Evolutionary conservation across 495 filamentous ascomycete genomes (phyloP).

Genomic region (Lasiosphaeria hispida): DNA sequence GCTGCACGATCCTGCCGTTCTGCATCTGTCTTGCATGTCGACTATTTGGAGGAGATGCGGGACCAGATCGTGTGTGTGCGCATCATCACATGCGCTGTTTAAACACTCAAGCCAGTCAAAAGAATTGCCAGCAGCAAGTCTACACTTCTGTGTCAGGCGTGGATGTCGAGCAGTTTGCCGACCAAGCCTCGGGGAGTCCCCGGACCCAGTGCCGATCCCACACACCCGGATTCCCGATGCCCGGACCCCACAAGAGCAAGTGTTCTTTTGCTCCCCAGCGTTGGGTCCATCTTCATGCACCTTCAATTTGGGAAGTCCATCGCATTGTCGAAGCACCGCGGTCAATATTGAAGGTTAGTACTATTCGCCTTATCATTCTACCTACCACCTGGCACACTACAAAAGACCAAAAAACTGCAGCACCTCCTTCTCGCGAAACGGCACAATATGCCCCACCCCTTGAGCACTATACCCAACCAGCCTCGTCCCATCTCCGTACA

Average conservation of each 20-base stretch:
- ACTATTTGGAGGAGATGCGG: neutral
- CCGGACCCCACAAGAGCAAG: too few species aligned
- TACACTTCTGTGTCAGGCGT: too few species aligned
- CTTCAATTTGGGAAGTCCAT: too few species aligned
- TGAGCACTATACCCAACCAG: conserved; percentile 19
- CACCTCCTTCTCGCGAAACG: conserved; percentile 13
- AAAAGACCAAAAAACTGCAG: conserved; percentile 16
- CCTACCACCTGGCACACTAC: neutral
- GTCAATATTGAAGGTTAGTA: neutral
- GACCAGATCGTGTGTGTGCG: neutral
- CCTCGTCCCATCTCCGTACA: conserved; percentile 15
- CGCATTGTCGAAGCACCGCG: too few species aligned
- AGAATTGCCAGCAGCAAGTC: too few species aligned
- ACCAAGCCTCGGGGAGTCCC: too few species aligned
- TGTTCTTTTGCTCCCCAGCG: too few species aligned
- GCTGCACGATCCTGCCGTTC: neutral
- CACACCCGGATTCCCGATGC: too few species aligned
- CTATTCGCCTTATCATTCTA: neutral
- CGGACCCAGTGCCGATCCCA: too few species aligned
- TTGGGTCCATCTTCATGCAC: too few species aligned
- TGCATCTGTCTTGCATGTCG: conserved; percentile 1
- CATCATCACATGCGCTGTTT: neutral
- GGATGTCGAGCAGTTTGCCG: too few species aligned
- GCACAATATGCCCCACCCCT: conserved; percentile 23
- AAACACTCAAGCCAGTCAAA: too few species aligned